Evolutionary conservation across 73 alveolate genomes (phyloP), one percentile per base, ranked within the genome.

Genomic region (Paraurostyla sp.): DNA sequence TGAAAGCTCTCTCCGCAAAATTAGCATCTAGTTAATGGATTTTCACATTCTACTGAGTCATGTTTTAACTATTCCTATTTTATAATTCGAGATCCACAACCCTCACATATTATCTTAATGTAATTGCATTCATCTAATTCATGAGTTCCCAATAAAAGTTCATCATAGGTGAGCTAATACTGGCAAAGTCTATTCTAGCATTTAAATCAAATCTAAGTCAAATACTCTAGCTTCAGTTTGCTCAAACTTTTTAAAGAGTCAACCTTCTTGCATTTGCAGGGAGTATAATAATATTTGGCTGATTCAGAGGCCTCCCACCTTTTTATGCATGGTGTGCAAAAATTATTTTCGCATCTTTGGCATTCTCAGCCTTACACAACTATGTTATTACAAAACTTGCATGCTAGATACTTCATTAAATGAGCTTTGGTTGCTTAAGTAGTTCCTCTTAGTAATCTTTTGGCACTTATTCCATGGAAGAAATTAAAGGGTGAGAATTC

Each of bases 241-340:
- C 49, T 38, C 9, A 69, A 13, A 18, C 9, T 13, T 42, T 69
- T 69, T 7, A 69, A 38, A 30, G 23, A n/a, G 18, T 25, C 27
- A 4, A 42, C 84, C 18, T 69, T 69, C 13, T 7, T 7, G 36
- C 84, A 69, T 23, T 69, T 69, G 49, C 84, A 69, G 11, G 84
- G 84, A 6, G 84, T 69, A 2, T 33, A 38, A 65, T 38, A 69
- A 42, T 69, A 69, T 40, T 25, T 3, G 27, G 84, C 84, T 9
- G 84, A 69, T 11, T 69, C 84, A 11, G 65, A 38, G 16, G 84
- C 84, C 49, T 69, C 84, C 84, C 84, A 69, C 27, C 27, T 69
- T 40, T 69, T 69, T 23, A 69, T 23, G 27, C 84, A 69, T 6
- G 84, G 84, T 4, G 58, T 2, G 68, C 84, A 69, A 38, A 69